Percentiles rank a stretch among this genome's conserved stretches.
These are phyloP conservation scores for Cyclostephanos invisitatus DNA, from an alignment of 108 stramenopile genomes.

Conservation along the genomic window DNA sequence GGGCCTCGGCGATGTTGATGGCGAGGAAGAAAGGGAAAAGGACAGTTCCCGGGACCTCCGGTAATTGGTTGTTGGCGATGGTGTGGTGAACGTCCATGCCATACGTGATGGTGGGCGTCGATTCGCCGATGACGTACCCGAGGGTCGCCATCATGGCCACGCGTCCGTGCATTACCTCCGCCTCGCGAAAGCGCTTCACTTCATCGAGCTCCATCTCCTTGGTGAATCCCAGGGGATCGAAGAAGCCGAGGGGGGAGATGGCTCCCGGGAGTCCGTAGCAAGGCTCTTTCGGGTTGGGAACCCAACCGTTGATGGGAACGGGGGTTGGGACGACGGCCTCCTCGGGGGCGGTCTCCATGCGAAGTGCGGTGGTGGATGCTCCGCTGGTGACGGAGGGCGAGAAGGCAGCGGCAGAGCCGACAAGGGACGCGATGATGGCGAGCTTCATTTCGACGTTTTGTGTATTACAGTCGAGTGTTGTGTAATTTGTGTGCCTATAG, in stretches of 20 bases:
- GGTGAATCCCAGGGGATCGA: constrained; percentile 59
- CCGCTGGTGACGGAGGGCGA: constrained; percentile 15
- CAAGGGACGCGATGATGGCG: constrained; percentile 25
- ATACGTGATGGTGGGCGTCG: constrained; percentile 45
- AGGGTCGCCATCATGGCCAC: constrained; percentile 61
- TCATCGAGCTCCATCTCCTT: constrained; percentile 32
- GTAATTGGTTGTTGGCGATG: constrained; percentile 60
- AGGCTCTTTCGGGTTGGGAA: constrained; percentile 10
- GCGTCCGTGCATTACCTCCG: constrained; percentile 59
- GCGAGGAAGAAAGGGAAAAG: constrained; percentile 41
- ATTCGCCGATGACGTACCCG: constrained; percentile 47
- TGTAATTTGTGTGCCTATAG: too few relatives aligned
- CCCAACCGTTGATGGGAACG: constrained; percentile 37
- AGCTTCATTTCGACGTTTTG: constrained; percentile 24
- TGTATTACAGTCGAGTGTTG: too few relatives aligned
- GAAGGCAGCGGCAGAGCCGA: constrained; percentile 33
- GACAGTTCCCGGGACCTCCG: constrained; percentile 37
- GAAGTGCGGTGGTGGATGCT: constrained; percentile 17
- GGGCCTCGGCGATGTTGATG: constrained; percentile 46
- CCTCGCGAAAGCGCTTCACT: constrained; percentile 63
- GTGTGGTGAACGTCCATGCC: constrained; percentile 49
- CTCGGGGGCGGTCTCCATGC: constrained; percentile 16
- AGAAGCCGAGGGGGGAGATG: constrained; percentile 27
- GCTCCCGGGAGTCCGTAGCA: constrained; percentile 49
- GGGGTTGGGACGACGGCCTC: neutral